Evolutionary conservation across 805 yeast genomes (phyloP), one percentile per base, ranked within the genome.

Genomic region (Candida chauliodis): DNA sequence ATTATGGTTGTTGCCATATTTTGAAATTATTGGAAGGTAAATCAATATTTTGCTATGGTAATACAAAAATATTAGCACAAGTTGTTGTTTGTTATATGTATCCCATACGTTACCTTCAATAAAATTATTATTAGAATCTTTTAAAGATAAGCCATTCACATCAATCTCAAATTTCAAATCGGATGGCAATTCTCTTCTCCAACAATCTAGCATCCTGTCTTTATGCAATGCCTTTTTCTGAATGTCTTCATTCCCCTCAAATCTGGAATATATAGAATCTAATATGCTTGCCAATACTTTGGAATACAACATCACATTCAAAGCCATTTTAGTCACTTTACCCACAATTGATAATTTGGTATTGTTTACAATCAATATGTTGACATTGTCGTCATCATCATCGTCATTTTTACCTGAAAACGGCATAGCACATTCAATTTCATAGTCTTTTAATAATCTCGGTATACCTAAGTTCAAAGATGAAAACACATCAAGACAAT

Each of bases 401-500:
- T 67, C 71, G 24, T 49, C 56, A 38, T 67, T 70, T 31, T 58
- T 58, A 17, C 71, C 68, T 22, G 76, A 63, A 36, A 83, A 78
- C 1, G 96, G 96, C 50, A 84, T 61, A 1, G 91, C 90, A 66
- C 95, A 87, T 56, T 87, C 95, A 36, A 88, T 78, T 55, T 86
- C 95, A 50, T 76, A 78, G 53, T 86, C 95, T 51, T 83, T 83
- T 19, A 88, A 60, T 34, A 87, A 61, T 45, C 95, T 66, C 4
- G 96, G 96, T 26, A 86, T 85, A 32, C 96, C 96, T 34, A 88
- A 61, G 42, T 80, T 80, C 43, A 85, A 71, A 2, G 91, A 78
- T 18, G 86, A 69, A 52, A 85, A 85, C 2, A 79, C 72, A 55
- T 89, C 96, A 46, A 89, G 66, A 20, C 80, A 71, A 57, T 85